Percentiles rank a stretch among this genome's conserved stretches.
Evolutionary conservation across 192 early-diverging fungal genomes (phyloP).

Genomic region (Hyaloraphidium curvatum): DNA sequence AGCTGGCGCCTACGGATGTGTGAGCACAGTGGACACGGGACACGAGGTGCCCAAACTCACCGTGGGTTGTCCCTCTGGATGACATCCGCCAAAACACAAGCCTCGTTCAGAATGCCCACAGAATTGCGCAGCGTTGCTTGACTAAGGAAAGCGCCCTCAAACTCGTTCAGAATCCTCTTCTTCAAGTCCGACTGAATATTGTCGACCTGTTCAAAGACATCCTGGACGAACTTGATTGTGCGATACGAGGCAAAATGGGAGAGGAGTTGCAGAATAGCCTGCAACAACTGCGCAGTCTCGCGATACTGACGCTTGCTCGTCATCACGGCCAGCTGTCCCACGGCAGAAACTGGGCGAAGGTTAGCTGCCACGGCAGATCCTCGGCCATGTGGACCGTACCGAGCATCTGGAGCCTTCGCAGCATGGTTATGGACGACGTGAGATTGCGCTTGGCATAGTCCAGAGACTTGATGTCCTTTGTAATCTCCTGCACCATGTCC

Average conservation of each 20-base stretch:
- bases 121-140: background rate
- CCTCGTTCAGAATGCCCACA: background rate
- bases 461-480: constrained; percentile 82
- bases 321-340: constrained; percentile 49
- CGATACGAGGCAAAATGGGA: constrained; percentile 54
- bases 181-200: constrained; percentile 41
- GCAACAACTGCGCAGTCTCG: constrained; percentile 58
- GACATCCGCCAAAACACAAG: constrained; percentile 11
- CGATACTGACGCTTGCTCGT: constrained; percentile 47
- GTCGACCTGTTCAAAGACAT: constrained; percentile 37
- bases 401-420: constrained; percentile 77
- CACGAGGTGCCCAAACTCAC: background rate
- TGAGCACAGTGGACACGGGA: constrained; percentile 14
- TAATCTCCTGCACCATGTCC: constrained; percentile 80
- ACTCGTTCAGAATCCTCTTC: constrained; percentile 43
- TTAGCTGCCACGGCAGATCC: constrained; percentile 8
- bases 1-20: constrained; percentile 40
- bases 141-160: constrained; percentile 38
- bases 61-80: constrained; percentile 6
- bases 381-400: constrained; percentile 18
- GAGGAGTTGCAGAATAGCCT: constrained; percentile 59
- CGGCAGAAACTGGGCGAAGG: constrained; percentile 32
- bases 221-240: constrained; percentile 54
- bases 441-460: constrained; percentile 90
- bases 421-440: constrained; percentile 51